Percentiles rank a stretch among this genome's conserved stretches.
phyloP scores from a whole-genome alignment of 1,139 yeast species.

The Geotrichum restrictum region DNA sequence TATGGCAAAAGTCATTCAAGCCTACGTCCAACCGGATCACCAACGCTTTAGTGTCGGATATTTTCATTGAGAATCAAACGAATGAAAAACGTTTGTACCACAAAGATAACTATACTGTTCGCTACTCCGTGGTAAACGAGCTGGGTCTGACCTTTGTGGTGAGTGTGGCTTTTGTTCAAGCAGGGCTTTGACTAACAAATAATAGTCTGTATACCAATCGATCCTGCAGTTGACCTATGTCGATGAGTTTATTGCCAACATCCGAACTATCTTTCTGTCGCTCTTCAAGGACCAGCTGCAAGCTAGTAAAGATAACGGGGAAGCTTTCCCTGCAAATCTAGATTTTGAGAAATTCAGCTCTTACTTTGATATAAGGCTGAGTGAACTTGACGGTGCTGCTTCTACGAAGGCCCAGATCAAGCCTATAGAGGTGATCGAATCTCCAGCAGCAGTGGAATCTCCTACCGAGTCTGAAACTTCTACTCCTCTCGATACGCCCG shows the following conservation, averaged over 20 bases:
- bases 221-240: slow-evolving; percentile 37
- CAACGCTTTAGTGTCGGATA: slow-evolving; percentile 50
- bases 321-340: slow-evolving; percentile 24
- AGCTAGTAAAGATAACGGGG: slow-evolving; percentile 19
- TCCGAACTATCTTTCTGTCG: slow-evolving; percentile 37
- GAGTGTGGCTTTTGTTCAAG: slow-evolving; percentile 9
- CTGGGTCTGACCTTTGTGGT: slow-evolving; percentile 37
- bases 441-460: slow-evolving; percentile 3
- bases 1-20: slow-evolving; percentile 46
- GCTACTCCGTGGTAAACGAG: slow-evolving; percentile 37
- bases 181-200: not conserved
- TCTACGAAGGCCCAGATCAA: slow-evolving; percentile 1
- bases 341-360: slow-evolving; percentile 34
- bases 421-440: not conserved
- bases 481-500: slow-evolving; percentile 14
- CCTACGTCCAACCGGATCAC: slow-evolving; percentile 43
- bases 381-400: slow-evolving; percentile 27
- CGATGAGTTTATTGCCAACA: slow-evolving; percentile 38
- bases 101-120: slow-evolving; percentile 40
- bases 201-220: slow-evolving; percentile 36
- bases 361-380: slow-evolving; percentile 36
- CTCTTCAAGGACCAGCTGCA: slow-evolving; percentile 32
- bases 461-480: slow-evolving; percentile 17
- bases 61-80: slow-evolving; percentile 42
- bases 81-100: slow-evolving; percentile 23